phyloP scores from a whole-genome alignment of 2,329 filamentous ascomycete genomes.

The Xylariaceae sp. region DNA sequence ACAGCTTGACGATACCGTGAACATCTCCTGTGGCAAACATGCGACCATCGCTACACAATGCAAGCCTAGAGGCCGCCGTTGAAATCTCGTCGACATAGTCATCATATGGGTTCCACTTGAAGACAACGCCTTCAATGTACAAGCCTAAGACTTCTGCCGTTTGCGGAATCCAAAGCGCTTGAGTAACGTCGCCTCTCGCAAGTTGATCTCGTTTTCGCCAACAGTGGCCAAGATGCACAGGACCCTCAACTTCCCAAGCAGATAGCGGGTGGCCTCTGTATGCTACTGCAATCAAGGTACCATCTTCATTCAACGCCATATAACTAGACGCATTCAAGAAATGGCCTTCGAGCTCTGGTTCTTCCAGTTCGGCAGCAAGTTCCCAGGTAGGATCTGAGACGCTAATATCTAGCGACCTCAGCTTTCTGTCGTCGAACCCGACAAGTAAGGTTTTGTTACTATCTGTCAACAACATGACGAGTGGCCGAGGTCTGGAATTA shows the following conservation, averaged over 20 bases:
- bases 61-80: constrained; percentile 19
- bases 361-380: constrained; percentile 19
- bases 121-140: constrained; percentile 31
- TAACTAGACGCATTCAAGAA: constrained; percentile 25
- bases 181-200: constrained; percentile 23
- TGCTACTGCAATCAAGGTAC: constrained; percentile 25
- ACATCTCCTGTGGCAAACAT: constrained; percentile 28
- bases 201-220: constrained; percentile 17
- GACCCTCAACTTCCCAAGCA: constrained; percentile 27
- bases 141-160: constrained; percentile 30
- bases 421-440: constrained; percentile 20
- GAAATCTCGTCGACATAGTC: constrained; percentile 23
- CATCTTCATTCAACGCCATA: constrained; percentile 28
- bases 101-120: constrained; percentile 34
- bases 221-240: constrained; percentile 27
- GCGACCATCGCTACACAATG: constrained; percentile 27
- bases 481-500: constrained; percentile 21
- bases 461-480: constrained; percentile 21
- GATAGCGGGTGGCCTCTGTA: constrained; percentile 30
- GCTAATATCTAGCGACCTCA: constrained; percentile 18
- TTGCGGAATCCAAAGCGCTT: constrained; percentile 29
- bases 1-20: constrained; percentile 26
- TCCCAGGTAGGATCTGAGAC: constrained; percentile 18
- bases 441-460: constrained; percentile 21
- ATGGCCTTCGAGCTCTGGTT: constrained; percentile 22